Base-by-base conservation (phyloP, 768 basidiomycete species). In the Suillus occidentalis region DNA sequence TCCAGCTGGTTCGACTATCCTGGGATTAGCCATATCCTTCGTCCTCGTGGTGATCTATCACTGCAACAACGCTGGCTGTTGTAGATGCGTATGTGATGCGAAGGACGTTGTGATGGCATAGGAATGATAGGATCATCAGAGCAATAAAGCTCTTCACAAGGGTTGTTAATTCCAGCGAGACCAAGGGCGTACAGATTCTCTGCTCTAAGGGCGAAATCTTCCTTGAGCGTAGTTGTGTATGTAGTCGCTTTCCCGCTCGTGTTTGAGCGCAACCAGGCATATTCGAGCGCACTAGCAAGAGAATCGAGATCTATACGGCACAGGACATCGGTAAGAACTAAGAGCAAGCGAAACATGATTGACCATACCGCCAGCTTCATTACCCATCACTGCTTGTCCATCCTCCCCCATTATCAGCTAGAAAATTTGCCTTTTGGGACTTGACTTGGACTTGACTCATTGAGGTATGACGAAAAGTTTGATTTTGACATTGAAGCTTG, bases 41-140 rank as follows among this genome's bases (percentile, higher is more conserved):
- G 75, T 99, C 97, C 18, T 82, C 87, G 72, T 99, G 95, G 72
- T 99, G 97, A 74, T 99, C 97, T 34, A 99, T 79, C 61, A 99
- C 81, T 3, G 90, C 89, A 0, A 85, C 81, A 12, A 99, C 93
- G n/a, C 77, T 76, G 0, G 81, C 77, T 42, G 75, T 72, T 0
- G 81, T 76, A 3, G 65, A 45, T 2, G 76, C 67, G 72, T 85
- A 90, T 43, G 71, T 70, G 1, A 78, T 70, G 34, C 75, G 77
- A 25, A 97, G 83, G 8, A 81, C 80, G 72, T 99, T 99, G 76
- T 98, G 67, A 66, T n/a, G 81, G 70, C 9, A 74, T 68, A 28
- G 28, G 3, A 28, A 28, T 28, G 28, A 28, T 28, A 0, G 84
- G 78, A 69, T 96, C 92, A 63, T 86, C 85, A 22, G 89, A 74